These are phyloP conservation scores for Pythium vanterpoolii DNA, from an alignment of 352 stramenopile species.

Conservation along the genomic window DNA sequence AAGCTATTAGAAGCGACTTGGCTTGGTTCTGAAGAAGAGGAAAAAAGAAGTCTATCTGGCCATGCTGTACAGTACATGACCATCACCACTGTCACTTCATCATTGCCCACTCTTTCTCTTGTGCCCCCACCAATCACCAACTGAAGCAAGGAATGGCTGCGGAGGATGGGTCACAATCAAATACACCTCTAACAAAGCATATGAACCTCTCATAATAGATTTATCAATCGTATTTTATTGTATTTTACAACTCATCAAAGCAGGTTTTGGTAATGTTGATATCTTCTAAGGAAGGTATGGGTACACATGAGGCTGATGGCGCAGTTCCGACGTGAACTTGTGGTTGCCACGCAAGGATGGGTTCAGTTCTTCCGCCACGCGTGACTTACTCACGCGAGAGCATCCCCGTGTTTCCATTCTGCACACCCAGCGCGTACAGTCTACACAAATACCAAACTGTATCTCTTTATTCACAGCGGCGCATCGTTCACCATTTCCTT, in stretches of 20 bases:
- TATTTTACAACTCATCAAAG: not conserved
- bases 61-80: not conserved
- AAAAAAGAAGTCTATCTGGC: not conserved
- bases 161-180: not conserved
- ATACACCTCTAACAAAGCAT: not conserved
- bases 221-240: not conserved
- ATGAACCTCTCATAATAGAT: not conserved
- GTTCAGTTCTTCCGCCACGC: not conserved
- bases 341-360: not conserved
- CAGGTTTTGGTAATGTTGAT: not conserved
- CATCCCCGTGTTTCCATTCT: slow-evolving; percentile 4
- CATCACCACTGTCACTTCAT: slow-evolving; percentile 4
- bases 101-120: slow-evolving; percentile 1
- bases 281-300: not conserved
- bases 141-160: slow-evolving; percentile 14
- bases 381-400: not conserved
- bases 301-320: not conserved
- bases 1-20: too few relatives aligned
- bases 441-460: not conserved
- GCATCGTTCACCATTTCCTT: not conserved
- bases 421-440: not conserved
- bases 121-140: slow-evolving; percentile 8
- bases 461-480: not conserved
- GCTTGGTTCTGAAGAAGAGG: not conserved
- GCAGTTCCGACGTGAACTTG: not conserved